Evolutionary conservation across 441 rosid species (phyloP).

Genomic region (Sinapis alba): DNA sequence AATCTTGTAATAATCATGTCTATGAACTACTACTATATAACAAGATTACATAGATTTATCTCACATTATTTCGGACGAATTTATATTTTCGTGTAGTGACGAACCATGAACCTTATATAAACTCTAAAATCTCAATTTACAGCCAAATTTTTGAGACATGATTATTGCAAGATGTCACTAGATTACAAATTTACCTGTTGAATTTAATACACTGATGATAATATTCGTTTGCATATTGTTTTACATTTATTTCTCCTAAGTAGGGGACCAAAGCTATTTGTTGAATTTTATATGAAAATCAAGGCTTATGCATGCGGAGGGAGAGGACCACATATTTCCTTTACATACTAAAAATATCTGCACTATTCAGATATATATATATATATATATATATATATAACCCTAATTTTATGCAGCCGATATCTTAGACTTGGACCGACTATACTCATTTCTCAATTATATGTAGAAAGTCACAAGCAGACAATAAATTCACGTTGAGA

Average conservation of each 20-base stretch:
- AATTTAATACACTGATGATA: conserved; percentile 9
- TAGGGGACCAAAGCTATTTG: conserved; percentile 36
- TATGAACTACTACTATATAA: neutral
- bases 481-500: neutral
- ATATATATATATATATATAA: conserved; percentile 8
- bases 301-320: conserved; percentile 24
- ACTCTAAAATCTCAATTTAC: neutral
- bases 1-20: too few relatives aligned
- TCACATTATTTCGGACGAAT: neutral
- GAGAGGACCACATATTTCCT: conserved; percentile 32
- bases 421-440: conserved; percentile 37
- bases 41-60: neutral
- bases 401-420: conserved; percentile 30
- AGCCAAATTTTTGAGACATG: neutral
- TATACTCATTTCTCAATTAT: neutral
- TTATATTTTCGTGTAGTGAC: neutral
- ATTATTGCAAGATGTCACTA: too few relatives aligned
- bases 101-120: neutral
- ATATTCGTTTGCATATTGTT: conserved; percentile 26
- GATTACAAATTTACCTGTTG: neutral
- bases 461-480: neutral
- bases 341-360: conserved; percentile 7
- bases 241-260: conserved; percentile 25
- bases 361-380: conserved; percentile 21
- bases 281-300: conserved; percentile 27